Conservation (phyloP, 2,329 filamentous ascomycete species). For the Mollisiaceae sp. region DNA sequence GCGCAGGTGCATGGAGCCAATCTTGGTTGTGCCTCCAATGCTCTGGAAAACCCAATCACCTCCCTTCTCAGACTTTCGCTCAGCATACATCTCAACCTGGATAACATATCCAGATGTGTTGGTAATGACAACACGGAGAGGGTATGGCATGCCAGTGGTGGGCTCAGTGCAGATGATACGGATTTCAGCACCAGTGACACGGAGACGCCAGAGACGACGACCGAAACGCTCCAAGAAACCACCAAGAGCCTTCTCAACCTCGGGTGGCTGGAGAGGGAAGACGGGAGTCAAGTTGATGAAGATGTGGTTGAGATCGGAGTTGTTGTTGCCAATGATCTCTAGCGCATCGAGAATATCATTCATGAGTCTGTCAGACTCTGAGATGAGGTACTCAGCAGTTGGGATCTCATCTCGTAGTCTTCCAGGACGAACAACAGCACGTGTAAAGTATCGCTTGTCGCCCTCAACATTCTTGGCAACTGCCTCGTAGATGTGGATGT, state of each 20-base stretch:
- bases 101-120: constrained; percentile 99
- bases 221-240: constrained; percentile 98
- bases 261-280: constrained; percentile 86
- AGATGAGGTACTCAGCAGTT: constrained; percentile 97
- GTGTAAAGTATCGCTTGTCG: constrained; percentile 98
- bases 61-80: constrained; percentile 97
- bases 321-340: constrained; percentile 99
- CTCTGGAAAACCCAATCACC: constrained; percentile 96
- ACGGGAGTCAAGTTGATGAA: constrained; percentile 99
- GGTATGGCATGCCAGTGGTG: constrained; percentile 80
- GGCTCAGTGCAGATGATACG: constrained; percentile 97
- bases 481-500: constrained; percentile 98
- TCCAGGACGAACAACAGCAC: constrained; percentile 91
- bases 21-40: constrained; percentile 92
- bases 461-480: constrained; percentile 93
- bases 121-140: constrained; percentile 93
- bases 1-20: constrained; percentile 92
- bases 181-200: constrained; percentile 96
- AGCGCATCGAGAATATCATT: constrained; percentile 97
- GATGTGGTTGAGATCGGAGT: constrained; percentile 99
- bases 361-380: constrained; percentile 94
- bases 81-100: constrained; percentile 95
- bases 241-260: constrained; percentile 91
- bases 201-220: constrained; percentile 91
- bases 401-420: constrained; percentile 96